Evolutionary conservation across 2,329 filamentous ascomycete species (phyloP), one percentile per base, ranked within the genome.

Genomic region (Sclerotinia minor): DNA sequence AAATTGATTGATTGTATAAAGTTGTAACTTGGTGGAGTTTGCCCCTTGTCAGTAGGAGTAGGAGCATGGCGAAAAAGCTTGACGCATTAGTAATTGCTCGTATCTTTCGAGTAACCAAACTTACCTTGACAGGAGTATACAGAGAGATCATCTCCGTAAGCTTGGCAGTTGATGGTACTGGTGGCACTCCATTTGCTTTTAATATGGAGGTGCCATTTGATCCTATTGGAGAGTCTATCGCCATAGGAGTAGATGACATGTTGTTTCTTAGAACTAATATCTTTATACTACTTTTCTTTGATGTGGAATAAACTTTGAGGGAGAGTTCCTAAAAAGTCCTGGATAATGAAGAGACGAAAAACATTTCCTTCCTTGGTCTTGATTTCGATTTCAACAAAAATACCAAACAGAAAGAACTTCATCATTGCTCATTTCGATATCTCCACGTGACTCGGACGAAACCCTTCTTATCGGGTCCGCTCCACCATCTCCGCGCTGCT

Each of bases 1-100:
- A 97, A 99, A 81, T 99, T 94, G 74, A 99, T 87, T 1, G 94
- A 98, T 11, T 95, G 90, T 69, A 97, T 87, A 72, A 88, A 84
- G 5, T 89, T 87, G 63, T 83, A 70, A 54, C 67, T 55, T 45
- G 70, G 60, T 9, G 57, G 59, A 44, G 71, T 61, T 67, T 70
- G 72, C 26, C 71, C 68, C 41, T 67, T 82, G 79, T 68, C 81
- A 80, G 68, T 79, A 79, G 58, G 84, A 80, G 69, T 80, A 79
- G 63, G 85, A 24, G 87, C 83, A 68, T 86, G 83, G 57, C 82
- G 82, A 73, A 91, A 89, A 24, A 89, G 84, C 84, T 88, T 68
- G n/a, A 59, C 52, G 11, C 41, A 21, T 41, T 54, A 60, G 60
- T 68, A 54, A 69, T 67, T 55, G 70, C 69, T 67, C 67, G 66